Percentiles rank a stretch among this genome's conserved stretches.
These are phyloP conservation scores for Fusarium pilosicola DNA, from an alignment of 2,329 filamentous ascomycete species.

Conservation along the genomic window DNA sequence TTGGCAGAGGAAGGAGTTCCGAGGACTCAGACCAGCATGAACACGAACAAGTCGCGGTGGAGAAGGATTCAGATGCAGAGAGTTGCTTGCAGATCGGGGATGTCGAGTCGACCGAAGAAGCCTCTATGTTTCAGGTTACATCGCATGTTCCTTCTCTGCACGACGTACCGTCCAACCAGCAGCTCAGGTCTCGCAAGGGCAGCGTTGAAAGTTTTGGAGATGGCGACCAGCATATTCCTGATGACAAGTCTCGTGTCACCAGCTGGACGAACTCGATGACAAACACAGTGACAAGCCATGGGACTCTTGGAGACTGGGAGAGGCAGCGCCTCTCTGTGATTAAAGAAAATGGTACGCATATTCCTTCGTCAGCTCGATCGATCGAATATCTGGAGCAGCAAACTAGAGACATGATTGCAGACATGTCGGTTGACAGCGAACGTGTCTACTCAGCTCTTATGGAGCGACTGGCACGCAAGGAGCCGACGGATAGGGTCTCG, in stretches of 20 bases:
- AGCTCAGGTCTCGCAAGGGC: constrained; percentile 62
- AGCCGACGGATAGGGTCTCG: background rate
- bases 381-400: constrained; percentile 16
- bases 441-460: constrained; percentile 73
- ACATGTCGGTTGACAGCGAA: constrained; percentile 61
- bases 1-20: constrained; percentile 43
- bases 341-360: constrained; percentile 61
- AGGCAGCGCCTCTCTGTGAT: constrained; percentile 71
- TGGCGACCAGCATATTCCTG: constrained; percentile 52
- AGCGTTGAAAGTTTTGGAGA: constrained; percentile 63
- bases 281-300: constrained; percentile 61
- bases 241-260: constrained; percentile 72
- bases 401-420: constrained; percentile 33
- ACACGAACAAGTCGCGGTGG: background rate
- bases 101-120: constrained; percentile 51
- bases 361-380: constrained; percentile 52
- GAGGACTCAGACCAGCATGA: constrained; percentile 15
- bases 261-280: constrained; percentile 76
- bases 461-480: constrained; percentile 59
- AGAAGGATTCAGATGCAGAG: constrained; percentile 43
- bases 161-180: constrained; percentile 56
- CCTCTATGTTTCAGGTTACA: constrained; percentile 59
- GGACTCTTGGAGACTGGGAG: constrained; percentile 55
- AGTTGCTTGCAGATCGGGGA: constrained; percentile 49
- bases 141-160: constrained; percentile 63